Base-by-base conservation (phyloP, 345 rosid genomes). In the Crucihimalaya himalaica region DNA sequence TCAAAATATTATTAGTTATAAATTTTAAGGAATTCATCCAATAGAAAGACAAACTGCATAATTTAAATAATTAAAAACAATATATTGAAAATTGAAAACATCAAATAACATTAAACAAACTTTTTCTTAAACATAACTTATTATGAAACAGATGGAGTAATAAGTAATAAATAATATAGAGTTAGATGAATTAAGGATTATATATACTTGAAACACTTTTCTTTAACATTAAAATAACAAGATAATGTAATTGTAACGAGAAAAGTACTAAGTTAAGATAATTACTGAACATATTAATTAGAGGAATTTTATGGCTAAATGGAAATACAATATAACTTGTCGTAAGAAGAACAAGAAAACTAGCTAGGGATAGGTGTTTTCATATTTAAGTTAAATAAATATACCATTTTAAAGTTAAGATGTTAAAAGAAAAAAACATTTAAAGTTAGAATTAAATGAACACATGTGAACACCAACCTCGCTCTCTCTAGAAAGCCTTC, bases 381-480 rank as follows among this genome's bases (percentile, higher is more conserved):
- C 25, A 13, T 32, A 25, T 35, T 34, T 25, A 53, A 40, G 4
- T 23, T 28, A 3, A 52, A 31, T 19, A 63, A 9, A 54, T 25
- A 35, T 13, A 28, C 21, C 31, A 40, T 20, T 20, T 37, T 37
- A n/a, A 1, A 63, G 29, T 66, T 74, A 56, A 4, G 5, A 11
- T 5, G 21, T 42, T 11, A 40, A 8, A 20, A 43, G n/a, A 48
- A 51, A 31, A 63, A 48, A 60, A 53, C 25, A 75, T 53, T 34
- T 43, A 63, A 63, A 70, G 66, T 70, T 71, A 40, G 72, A 71
- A 58, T n/a, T 77, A 77, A 77, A 78, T 78, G 81, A 71, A 65
- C 73, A 78, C 81, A 78, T 78, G 69, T 60, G 58, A 23, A 63
- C 78, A 68, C 42, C 28, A 64, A 76, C 42, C 32, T 31, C 39